A percentile compares a stretch with the other conserved stretches of the same genome.
Evolutionary conservation across 23 red algal species (phyloP).

Genomic region (Gracilaria domingensis): DNA sequence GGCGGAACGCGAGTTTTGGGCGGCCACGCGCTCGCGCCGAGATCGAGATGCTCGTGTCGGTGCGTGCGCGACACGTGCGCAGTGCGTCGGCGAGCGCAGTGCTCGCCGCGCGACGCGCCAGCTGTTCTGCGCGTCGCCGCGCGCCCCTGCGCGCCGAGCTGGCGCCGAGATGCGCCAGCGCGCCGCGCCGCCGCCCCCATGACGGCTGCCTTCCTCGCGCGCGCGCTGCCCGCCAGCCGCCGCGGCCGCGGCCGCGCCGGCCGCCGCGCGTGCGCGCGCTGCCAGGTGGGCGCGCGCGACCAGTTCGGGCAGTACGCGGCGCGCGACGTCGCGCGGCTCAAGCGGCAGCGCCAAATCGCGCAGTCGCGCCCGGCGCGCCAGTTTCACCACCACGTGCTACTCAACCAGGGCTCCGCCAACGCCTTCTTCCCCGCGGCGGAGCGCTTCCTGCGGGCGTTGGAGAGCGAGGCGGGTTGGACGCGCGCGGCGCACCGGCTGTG

Average conservation of each 20-base stretch:
- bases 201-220: neutral
- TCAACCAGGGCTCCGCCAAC: slow-evolving; percentile 3
- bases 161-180: too few species aligned
- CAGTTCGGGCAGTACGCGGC: slow-evolving; percentile 49
- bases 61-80: too few species aligned
- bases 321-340: slow-evolving; percentile 9
- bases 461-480: neutral
- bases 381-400: slow-evolving; percentile 41
- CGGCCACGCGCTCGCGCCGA: too few species aligned
- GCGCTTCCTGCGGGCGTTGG: neutral
- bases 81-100: too few species aligned
- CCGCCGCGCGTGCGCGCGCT: neutral
- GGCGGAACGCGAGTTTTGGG: too few species aligned
- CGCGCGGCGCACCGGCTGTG: neutral
- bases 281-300: slow-evolving; percentile 11
- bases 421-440: slow-evolving; percentile 29
- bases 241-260: neutral
- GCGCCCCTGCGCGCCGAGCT: too few species aligned
- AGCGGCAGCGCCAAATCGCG: neutral
- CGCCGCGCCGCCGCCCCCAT: neutral
- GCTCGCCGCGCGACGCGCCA: too few species aligned
- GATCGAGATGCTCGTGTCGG: too few species aligned
- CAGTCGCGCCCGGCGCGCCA: neutral
- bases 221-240: neutral
- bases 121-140: too few species aligned